Evolutionary conservation across 129 eudicot genomes (phyloP).

Genomic region (Dittrichia graveolens): DNA sequence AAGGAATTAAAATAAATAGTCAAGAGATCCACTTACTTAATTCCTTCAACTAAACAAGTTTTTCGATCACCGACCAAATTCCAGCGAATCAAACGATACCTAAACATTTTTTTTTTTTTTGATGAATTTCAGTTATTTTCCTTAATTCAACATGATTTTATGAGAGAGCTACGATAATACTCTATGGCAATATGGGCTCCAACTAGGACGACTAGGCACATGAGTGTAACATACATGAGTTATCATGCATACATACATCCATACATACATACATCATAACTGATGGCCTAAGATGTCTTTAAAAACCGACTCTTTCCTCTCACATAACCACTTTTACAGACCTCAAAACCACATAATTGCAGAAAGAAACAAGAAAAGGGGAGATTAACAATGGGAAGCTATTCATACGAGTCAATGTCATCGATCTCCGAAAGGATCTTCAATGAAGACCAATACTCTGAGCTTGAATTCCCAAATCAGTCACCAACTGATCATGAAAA

Average conservation of each 20-base stretch:
- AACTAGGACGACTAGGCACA: no score
- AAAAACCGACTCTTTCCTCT: constrained; percentile 39
- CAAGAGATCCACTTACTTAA: no score
- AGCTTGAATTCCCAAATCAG: constrained; percentile 29
- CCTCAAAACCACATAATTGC: constrained; percentile 1
- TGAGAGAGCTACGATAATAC: no score
- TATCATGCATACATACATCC: neutral
- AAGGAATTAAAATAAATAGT: no score
- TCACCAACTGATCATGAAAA: constrained; percentile 26
- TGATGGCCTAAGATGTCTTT: constrained; percentile 23
- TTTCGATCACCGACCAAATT: no score
- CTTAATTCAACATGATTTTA: no score
- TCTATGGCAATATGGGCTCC: no score
- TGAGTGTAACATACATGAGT: neutral
- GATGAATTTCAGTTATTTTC: no score
- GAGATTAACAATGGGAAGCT: constrained; percentile 41
- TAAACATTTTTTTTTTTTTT: no score
- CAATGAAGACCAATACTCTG: constrained; percentile 21
- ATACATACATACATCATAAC: constrained; percentile 8
- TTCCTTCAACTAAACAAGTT: no score
- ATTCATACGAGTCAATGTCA: constrained; percentile 39
- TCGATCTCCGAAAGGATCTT: constrained; percentile 30
- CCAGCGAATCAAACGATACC: no score
- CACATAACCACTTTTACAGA: constrained; percentile 33
- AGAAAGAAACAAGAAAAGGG: neutral